phyloP scores from a whole-genome alignment of 139 green algal genomes.

The Haematococcus lacustris region DNA sequence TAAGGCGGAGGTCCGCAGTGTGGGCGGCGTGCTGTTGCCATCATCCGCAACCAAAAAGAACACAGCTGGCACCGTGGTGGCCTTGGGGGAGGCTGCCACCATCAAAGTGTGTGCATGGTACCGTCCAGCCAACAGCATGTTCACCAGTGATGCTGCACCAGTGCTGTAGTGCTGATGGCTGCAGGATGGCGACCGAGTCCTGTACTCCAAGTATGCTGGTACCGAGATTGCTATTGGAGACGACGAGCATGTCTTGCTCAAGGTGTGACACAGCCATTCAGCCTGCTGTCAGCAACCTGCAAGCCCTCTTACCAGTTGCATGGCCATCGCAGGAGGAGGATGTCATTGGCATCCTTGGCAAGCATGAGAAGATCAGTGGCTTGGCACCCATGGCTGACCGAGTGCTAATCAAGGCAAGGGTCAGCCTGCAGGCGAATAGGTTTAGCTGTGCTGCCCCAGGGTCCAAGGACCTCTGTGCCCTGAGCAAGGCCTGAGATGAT shows the following conservation, averaged over 20 bases:
- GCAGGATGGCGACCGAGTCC: slow-evolving; percentile 76
- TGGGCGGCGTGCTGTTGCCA: slow-evolving; percentile 86
- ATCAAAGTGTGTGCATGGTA: slow-evolving; percentile 34
- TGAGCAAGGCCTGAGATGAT: neutral
- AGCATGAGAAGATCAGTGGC: slow-evolving; percentile 66
- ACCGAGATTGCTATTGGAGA: slow-evolving; percentile 81
- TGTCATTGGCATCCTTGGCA: slow-evolving; percentile 79
- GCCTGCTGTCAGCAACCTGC: neutral
- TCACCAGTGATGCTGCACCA: neutral
- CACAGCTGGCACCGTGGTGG: slow-evolving; percentile 68
- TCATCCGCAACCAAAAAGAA: slow-evolving; percentile 62
- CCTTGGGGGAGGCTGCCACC: slow-evolving; percentile 55
- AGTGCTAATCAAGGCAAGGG: slow-evolving; percentile 78
- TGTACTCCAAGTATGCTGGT: slow-evolving; percentile 94
- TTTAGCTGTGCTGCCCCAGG: neutral
- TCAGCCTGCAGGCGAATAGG: neutral
- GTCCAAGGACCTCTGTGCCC: neutral
- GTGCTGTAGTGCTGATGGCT: neutral
- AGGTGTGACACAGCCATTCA: no score
- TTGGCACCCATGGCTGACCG: slow-evolving; percentile 78
- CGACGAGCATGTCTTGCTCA: slow-evolving; percentile 78
- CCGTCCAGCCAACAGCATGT: neutral
- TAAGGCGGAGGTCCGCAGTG: slow-evolving; percentile 67
- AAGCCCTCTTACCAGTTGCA: neutral
- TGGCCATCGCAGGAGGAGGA: slow-evolving; percentile 71